Conservation (phyloP, 352 stramenopile genomes). For the Globisporangium paroecandrum region DNA sequence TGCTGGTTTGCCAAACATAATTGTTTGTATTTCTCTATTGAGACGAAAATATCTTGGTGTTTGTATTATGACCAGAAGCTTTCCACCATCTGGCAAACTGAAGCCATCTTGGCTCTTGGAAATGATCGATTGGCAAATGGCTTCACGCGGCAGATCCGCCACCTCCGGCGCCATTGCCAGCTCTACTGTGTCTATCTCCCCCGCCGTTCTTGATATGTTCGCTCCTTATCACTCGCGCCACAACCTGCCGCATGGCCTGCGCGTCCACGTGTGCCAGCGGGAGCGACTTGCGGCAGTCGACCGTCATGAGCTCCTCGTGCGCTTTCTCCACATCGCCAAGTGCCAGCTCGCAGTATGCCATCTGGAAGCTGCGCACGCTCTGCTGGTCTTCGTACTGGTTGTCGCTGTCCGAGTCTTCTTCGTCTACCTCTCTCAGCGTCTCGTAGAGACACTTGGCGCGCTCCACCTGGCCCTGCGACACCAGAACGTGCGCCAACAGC, state of each 20-base stretch:
- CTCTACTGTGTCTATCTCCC: neutral
- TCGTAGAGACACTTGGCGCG: constrained; percentile 17
- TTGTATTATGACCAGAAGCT: constrained; percentile 2
- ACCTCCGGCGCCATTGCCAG: neutral
- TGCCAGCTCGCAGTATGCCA: constrained; percentile 30
- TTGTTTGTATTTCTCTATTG: neutral
- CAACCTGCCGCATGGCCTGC: constrained; percentile 1
- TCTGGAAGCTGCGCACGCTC: constrained; percentile 27
- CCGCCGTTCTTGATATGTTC: too few species aligned
- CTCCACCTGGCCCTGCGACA: constrained; percentile 22
- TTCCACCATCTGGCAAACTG: neutral
- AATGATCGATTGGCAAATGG: neutral
- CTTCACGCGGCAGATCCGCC: neutral
- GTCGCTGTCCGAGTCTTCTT: neutral
- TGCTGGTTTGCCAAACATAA: neutral
- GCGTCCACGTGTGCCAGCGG: constrained; percentile 16
- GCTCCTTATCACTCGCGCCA: neutral
- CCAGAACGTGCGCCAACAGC: constrained; percentile 40
- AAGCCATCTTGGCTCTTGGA: neutral
- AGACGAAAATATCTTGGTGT: neutral
- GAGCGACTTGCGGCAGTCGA: constrained; percentile 12
- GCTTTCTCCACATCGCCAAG: constrained; percentile 13
- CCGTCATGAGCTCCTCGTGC: constrained; percentile 5
- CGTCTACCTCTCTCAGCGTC: neutral
- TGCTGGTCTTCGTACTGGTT: constrained; percentile 21